Conservation (phyloP, 805 yeast species). For the Wickerhamomyces strasburgensis region DNA sequence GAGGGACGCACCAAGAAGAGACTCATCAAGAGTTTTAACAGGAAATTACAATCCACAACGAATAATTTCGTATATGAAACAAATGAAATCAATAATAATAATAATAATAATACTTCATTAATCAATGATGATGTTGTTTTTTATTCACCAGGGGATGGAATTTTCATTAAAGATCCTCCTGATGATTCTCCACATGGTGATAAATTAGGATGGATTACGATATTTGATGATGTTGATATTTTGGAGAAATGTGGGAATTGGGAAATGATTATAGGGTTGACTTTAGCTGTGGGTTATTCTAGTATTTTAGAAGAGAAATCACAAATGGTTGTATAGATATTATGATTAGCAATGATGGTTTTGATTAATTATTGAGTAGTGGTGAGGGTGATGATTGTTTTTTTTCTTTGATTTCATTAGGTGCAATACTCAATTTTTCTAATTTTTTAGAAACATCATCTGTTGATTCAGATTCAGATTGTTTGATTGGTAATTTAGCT, state of each 20-base stretch:
- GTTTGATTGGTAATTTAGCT: background rate
- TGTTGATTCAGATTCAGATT: background rate
- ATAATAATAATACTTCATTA: conserved; percentile 3
- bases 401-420: conserved; percentile 7
- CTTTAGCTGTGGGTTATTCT: conserved; percentile 47
- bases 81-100: conserved; percentile 1
- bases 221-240: conserved; percentile 40
- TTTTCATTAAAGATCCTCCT: conserved; percentile 39
- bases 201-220: conserved; percentile 62
- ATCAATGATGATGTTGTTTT: conserved; percentile 9
- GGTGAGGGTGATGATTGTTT: no score
- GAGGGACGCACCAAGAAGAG: conserved; percentile 34
- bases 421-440: conserved; percentile 22
- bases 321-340: no score
- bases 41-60: background rate
- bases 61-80: background rate
- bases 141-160: conserved; percentile 49
- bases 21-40: conserved; percentile 28
- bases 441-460: conserved; percentile 23
- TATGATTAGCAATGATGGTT: no score
- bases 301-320: conserved; percentile 24
- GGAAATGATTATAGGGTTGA: conserved; percentile 49
- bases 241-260: conserved; percentile 40
- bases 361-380: no score
- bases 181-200: conserved; percentile 60